Evolutionary conservation across 805 yeast species (phyloP).

Genomic region (Tetrapisispora pingtungensis): DNA sequence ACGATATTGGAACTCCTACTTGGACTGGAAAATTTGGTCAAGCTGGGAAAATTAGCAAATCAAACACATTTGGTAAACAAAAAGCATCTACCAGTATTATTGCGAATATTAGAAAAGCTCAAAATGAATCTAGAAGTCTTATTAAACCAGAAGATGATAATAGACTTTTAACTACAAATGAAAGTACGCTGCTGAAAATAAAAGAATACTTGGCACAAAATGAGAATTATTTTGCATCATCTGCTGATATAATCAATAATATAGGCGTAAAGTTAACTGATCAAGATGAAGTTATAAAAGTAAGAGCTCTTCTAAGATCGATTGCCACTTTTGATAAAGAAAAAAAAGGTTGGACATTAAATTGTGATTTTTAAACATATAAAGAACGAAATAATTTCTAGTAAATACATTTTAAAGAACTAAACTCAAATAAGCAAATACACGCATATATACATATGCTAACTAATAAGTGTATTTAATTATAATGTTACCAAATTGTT

Average conservation of each 20-base stretch:
- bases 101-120: constrained; percentile 17
- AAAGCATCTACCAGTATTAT: constrained; percentile 18
- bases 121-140: constrained; percentile 7
- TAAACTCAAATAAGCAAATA: too few species aligned
- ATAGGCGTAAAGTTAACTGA: constrained; percentile 33
- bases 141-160: neutral
- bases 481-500: too few species aligned
- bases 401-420: too few species aligned
- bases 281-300: constrained; percentile 46
- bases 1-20: constrained; percentile 72
- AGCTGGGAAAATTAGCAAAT: constrained; percentile 51
- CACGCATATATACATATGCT: too few species aligned
- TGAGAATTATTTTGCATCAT: constrained; percentile 35
- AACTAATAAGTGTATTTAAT: too few species aligned
- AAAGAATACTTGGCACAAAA: constrained; percentile 31
- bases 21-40: constrained; percentile 92
- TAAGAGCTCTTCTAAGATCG: constrained; percentile 58
- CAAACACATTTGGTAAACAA: constrained; percentile 1
- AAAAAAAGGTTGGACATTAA: constrained; percentile 55
- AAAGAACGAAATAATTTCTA: too few species aligned
- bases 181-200: constrained; percentile 19
- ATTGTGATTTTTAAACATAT: constrained; percentile 38
- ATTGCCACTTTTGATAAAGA: constrained; percentile 59
- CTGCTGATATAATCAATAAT: constrained; percentile 38
- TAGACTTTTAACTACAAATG: neutral